Percentiles rank a stretch among this genome's conserved stretches.
These are phyloP conservation scores for Toxicodendron radicans DNA, from an alignment of 345 rosid species.

Conservation along the genomic window DNA sequence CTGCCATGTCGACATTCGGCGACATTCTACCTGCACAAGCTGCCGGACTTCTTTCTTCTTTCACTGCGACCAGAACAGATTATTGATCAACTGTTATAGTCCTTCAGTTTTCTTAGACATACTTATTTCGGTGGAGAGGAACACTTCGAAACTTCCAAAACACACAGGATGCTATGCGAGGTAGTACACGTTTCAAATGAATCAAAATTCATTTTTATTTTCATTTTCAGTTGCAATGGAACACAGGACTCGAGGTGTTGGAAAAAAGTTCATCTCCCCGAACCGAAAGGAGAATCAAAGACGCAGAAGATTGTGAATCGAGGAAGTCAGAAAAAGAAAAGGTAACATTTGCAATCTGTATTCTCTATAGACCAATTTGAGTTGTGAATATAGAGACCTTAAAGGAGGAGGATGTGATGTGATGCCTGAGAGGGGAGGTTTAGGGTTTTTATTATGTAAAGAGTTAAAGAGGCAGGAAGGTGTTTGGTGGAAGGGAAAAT, in stretches of 20 bases:
- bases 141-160: neutral
- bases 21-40: constrained; percentile 96
- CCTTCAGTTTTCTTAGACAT: neutral
- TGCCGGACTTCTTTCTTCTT: constrained; percentile 95
- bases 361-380: neutral
- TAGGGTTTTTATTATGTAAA: too few relatives aligned
- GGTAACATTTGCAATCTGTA: neutral
- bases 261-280: neutral
- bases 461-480: too few relatives aligned
- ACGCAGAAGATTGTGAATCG: neutral
- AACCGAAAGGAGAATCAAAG: neutral
- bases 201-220: neutral
- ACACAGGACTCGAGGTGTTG: neutral
- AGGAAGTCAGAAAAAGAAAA: constrained; percentile 2
- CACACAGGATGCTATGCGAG: neutral
- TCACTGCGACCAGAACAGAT: constrained; percentile 69
- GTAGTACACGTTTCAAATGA: neutral
- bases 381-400: neutral
- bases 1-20: constrained; percentile 95
- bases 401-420: too few relatives aligned
- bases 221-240: neutral
- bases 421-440: too few relatives aligned
- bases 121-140: constrained; percentile 3
- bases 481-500: too few relatives aligned
- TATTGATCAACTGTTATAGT: constrained; percentile 29